A percentile compares a stretch with the other conserved stretches of the same genome.
Evolutionary conservation across 768 basidiomycete genomes (phyloP).

Genomic region (Lentinula aciculospora): DNA sequence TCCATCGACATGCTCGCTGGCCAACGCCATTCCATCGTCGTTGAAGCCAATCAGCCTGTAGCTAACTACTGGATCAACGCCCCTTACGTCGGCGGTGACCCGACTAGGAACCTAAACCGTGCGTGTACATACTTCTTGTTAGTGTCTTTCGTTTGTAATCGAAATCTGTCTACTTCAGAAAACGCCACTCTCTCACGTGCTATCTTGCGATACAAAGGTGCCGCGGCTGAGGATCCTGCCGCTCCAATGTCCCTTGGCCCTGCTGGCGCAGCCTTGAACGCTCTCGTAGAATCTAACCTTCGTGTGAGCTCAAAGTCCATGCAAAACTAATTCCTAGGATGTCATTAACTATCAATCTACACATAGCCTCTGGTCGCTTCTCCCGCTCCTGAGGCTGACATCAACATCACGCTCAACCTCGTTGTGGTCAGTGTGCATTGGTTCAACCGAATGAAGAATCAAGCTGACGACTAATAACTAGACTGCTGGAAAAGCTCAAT

Average conservation of each 20-base stretch:
- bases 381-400: conserved; percentile 15
- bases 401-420: conserved; percentile 19
- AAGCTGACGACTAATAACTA: not conserved
- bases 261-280: not conserved
- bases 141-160: no score
- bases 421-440: conserved; percentile 14
- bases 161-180: conserved; percentile 5
- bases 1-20: conserved; percentile 8
- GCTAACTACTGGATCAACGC: conserved; percentile 44
- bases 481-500: conserved; percentile 18
- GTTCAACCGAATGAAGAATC: not conserved
- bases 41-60: conserved; percentile 36
- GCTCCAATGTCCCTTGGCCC: conserved; percentile 21
- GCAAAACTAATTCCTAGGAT: not conserved
- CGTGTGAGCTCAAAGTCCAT: conserved; percentile 7
- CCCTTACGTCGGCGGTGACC: conserved; percentile 25
- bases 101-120: conserved; percentile 26
- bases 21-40: conserved; percentile 18
- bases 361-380: conserved; percentile 14
- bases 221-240: conserved; percentile 25
- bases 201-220: conserved; percentile 34
- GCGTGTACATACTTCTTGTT: conserved; percentile 6
- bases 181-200: conserved; percentile 25
- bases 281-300: conserved; percentile 9
- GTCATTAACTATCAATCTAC: not conserved